Evolutionary conservation across 345 rosid genomes (phyloP).

Genomic region (Orychophragmus violaceus): DNA sequence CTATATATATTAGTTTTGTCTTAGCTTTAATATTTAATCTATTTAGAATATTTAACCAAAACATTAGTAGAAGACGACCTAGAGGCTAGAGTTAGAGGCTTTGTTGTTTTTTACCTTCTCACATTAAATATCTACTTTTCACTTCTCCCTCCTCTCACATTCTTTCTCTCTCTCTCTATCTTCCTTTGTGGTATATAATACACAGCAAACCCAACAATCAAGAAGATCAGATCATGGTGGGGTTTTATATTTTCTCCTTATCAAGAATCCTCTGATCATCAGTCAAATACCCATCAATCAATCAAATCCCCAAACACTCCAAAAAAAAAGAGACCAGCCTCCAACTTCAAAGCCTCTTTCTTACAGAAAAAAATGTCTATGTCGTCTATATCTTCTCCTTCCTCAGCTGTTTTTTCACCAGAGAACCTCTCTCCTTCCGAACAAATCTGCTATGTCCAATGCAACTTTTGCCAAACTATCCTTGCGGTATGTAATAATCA

Average conservation of each 20-base stretch:
- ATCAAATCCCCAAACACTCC: conserved; percentile 43
- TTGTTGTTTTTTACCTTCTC: conserved; percentile 4
- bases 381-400: conserved; percentile 62
- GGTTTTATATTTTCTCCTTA: conserved; percentile 42
- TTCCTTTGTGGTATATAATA: conserved; percentile 30
- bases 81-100: conserved; percentile 9
- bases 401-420: conserved; percentile 71
- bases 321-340: conserved; percentile 26
- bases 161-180: conserved; percentile 14
- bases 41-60: background rate
- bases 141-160: background rate
- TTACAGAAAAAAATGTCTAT: conserved; percentile 27
- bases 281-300: conserved; percentile 77
- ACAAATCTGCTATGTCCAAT: conserved; percentile 96
- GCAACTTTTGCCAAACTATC: conserved; percentile 88
- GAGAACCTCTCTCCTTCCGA: conserved; percentile 91
- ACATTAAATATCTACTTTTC: conserved; percentile 35
- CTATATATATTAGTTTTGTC: too few species aligned
- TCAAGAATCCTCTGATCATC: conserved; percentile 51
- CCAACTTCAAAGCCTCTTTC: conserved; percentile 9
- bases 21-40: background rate
- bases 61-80: conserved; percentile 23
- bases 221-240: conserved; percentile 56
- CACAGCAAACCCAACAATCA: conserved; percentile 52
- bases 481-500: conserved; percentile 56